Conservation (phyloP, 2,329 filamentous ascomycete species). For the Aspergillus clavatus region DNA sequence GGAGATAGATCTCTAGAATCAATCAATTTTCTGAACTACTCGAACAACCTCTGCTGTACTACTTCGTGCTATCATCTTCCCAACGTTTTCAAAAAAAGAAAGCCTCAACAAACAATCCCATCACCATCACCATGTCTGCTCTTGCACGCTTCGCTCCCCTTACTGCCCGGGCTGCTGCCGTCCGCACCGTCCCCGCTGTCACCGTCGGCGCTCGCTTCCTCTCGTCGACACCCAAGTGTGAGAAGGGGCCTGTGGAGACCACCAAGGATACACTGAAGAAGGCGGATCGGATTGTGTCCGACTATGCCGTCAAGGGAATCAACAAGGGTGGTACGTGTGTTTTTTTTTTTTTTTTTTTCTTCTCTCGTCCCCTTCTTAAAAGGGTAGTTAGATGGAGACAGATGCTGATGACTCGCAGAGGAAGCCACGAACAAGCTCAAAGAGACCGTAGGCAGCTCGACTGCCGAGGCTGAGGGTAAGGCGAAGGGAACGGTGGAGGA, state of each 20-base stretch:
- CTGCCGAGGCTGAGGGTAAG: slow-evolving; percentile 46
- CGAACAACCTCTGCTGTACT: too few relatives aligned
- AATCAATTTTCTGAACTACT: neutral
- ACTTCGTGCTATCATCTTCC: too few relatives aligned
- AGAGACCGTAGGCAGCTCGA: slow-evolving; percentile 37
- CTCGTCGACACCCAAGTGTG: slow-evolving; percentile 47
- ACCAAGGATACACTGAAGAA: slow-evolving; percentile 57
- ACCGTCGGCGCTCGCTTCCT: slow-evolving; percentile 35
- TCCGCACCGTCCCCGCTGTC: slow-evolving; percentile 11
- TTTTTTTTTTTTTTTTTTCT: too few relatives aligned
- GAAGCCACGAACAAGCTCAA: slow-evolving; percentile 46
- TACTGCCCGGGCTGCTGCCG: slow-evolving; percentile 20
- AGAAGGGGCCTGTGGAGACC: slow-evolving; percentile 51
- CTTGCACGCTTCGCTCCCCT: slow-evolving; percentile 30
- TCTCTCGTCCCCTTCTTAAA: too few relatives aligned
- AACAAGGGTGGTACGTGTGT: slow-evolving; percentile 54
- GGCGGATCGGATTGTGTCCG: slow-evolving; percentile 52
- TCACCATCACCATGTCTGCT: slow-evolving; percentile 31
- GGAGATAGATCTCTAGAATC: too few relatives aligned
- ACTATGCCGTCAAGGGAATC: slow-evolving; percentile 57
- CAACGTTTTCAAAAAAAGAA: too few relatives aligned
- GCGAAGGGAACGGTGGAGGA: slow-evolving; percentile 34
- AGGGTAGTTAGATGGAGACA: neutral
- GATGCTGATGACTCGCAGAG: slow-evolving; percentile 37
- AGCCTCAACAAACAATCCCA: too few relatives aligned